A percentile compares a stretch with the other conserved stretches of the same genome.
Conservation (phyloP, 2,329 filamentous ascomycete genomes). For the Fusarium beomiforme region DNA sequence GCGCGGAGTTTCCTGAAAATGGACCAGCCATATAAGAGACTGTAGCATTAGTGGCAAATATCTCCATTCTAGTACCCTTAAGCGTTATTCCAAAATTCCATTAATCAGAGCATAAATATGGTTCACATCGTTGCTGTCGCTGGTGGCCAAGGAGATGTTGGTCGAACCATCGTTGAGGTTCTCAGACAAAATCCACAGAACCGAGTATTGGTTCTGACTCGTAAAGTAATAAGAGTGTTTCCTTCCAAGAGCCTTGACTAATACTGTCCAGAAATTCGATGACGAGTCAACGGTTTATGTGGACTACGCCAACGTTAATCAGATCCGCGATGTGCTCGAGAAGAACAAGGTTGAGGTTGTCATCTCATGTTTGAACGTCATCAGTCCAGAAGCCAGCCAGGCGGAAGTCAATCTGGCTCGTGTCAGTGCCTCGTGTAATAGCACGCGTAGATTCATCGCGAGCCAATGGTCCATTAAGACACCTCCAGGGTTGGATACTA, state of each 20-base stretch:
- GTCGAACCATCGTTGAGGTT: background rate
- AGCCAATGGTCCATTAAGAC: background rate
- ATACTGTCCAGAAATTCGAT: background rate
- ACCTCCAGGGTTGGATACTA: background rate
- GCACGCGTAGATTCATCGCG: accelerated
- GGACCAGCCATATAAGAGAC: accelerated
- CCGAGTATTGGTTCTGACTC: background rate
- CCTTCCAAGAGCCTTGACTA: accelerated
- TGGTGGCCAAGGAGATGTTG: background rate
- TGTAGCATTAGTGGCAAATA: accelerated
- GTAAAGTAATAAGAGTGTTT: accelerated
- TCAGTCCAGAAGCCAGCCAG: background rate
- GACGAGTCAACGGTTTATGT: background rate
- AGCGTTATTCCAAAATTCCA: accelerated
- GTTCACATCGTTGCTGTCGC: background rate
- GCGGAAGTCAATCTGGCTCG: background rate
- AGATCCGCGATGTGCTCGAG: background rate
- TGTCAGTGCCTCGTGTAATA: accelerated
- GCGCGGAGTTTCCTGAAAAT: background rate
- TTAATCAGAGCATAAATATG: background rate
- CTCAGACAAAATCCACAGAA: background rate
- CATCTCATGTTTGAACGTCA: background rate
- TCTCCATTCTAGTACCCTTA: accelerated
- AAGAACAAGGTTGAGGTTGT: background rate
- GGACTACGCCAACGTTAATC: background rate